Evolutionary conservation across 495 filamentous ascomycete species (phyloP), one percentile per base, ranked within the genome.

Genomic region (Hyaloscypha variabilis): DNA sequence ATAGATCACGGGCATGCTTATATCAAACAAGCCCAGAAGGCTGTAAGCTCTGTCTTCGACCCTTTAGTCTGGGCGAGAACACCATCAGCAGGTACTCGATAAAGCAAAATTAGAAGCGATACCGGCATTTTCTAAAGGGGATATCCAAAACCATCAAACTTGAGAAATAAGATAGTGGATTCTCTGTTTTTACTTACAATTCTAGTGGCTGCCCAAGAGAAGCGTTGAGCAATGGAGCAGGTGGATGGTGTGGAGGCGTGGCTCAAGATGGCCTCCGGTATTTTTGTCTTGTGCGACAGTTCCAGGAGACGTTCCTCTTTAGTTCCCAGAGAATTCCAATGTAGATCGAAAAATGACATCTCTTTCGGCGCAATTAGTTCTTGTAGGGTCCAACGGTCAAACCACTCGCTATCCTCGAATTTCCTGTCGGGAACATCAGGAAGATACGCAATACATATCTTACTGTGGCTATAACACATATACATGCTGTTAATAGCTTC

Each of bases 401-500:
- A 63, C 60, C 60, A 63, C 23, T 28, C 25, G 39, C 25, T 61
- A 25, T 52, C 39, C 39, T 42, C 14, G 39, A 42, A 42, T 14
- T 14, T 2, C 6, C 17, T n/a, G 17, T 30, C 39, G 6, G 56
- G 29, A 31, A 58, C 56, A 21, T 58, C 56, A 23, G 2, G 8
- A 31, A 67, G 34, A 39, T 67, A 60, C 19, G 34, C 60, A 42
- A 51, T 60, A 39, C 64, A 68, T 29, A 56, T 14, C 2, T 23
- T 34, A 29, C 67, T 50, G 1, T 51, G 51, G 23, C 60, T 29
- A 51, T 76, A 77, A 75, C 75, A 77, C 1, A 26, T 55, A 36
- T 59, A 65, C 46, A 39, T 71, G 19, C 69, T 73, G 58, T 79
- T 79, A 34, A 79, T 75, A 13, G 76, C 69, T 52, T 78, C 74